Evolutionary conservation across 208 protist species (phyloP), one percentile per base, ranked within the genome.

Genomic region (Acanthamoeba lenticulata): DNA sequence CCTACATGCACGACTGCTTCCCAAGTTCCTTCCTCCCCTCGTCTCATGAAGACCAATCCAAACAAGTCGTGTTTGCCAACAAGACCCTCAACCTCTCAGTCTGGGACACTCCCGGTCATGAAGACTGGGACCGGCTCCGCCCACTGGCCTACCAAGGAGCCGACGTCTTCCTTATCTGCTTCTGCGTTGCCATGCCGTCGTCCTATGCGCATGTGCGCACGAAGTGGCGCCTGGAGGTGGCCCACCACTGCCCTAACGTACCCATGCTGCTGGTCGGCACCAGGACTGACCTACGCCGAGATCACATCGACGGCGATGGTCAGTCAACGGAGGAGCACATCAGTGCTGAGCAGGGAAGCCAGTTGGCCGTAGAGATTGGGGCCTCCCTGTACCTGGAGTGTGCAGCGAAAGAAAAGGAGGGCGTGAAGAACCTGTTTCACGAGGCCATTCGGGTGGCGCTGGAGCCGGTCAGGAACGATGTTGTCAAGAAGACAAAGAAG

Each of bases 81-180:
- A 36, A 38, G 34, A 29, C 62, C 62, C 15, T 72, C 34, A n/a
- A 21, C n/a, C 29, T 72, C 9, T 1, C n/a, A 2, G 15, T 72
- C 0, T 72, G 62, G 62, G 62, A 72, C 62, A 72, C 62, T 29
- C 13, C 7, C 62, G 62, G 29, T n/a, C 62, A 72, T 17, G 62
- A 72, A 2, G 62, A 72, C 2, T 72, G 34, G 27, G 7, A 72
- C 62, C 62, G 62, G 62, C 62, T 72, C 24, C 27, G 62, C 27
- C 62, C 62, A n/a, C 62, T 72, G 29, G 15, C 34, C 34, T 72
- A 72, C 62, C 29, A 17, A 2, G 0, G 34, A 2, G 15, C 62
- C 62, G 62, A 72, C 62, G 62, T 72, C 9, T 72, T 72, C 29
- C 62, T 72, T n/a, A 36, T 72, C 62, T 72, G 62, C 62, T 72